Evolutionary conservation across 2,329 filamentous ascomycete genomes (phyloP).

Genomic region (Hypoxylon sp.): DNA sequence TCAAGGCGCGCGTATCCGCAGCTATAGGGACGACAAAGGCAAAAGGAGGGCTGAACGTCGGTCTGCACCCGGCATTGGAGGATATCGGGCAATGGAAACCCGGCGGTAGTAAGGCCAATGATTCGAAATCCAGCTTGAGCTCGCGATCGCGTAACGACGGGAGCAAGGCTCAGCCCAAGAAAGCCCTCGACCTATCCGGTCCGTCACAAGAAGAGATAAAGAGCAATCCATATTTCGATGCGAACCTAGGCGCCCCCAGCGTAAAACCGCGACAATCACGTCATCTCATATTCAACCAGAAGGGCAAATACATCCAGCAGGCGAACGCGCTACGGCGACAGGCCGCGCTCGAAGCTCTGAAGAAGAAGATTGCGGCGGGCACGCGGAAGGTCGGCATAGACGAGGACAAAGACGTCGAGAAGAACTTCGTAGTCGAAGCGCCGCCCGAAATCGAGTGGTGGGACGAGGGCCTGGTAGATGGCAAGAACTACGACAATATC

Average conservation of each 20-base stretch:
- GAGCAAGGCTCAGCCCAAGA: conserved; percentile 48
- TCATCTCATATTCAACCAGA: conserved; percentile 90
- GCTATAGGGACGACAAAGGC: conserved; percentile 71
- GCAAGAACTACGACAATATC: conserved; percentile 80
- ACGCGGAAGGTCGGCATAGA: conserved; percentile 93
- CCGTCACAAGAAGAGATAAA: conserved; percentile 55
- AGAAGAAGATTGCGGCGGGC: conserved; percentile 89
- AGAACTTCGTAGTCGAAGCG: conserved; percentile 85
- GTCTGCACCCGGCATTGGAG: conserved; percentile 76
- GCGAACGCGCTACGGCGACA: conserved; percentile 90
- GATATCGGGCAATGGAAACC: conserved; percentile 57
- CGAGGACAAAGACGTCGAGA: conserved; percentile 89
- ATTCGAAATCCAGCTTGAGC: conserved; percentile 57
- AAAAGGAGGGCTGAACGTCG: conserved; percentile 72
- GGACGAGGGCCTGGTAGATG: conserved; percentile 89
- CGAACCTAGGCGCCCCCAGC: conserved; percentile 73
- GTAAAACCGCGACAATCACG: conserved; percentile 77
- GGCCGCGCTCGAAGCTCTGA: conserved; percentile 92
- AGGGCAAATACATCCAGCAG: conserved; percentile 97
- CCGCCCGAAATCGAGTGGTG: conserved; percentile 97
- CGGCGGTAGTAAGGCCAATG: conserved; percentile 49
- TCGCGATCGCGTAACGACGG: conserved; percentile 43
- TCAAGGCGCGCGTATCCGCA: conserved; percentile 85
- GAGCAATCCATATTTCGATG: conserved; percentile 86
- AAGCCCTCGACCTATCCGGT: conserved; percentile 52